A percentile compares a stretch with the other conserved stretches of the same genome.
Evolutionary conservation across 345 rosid species (phyloP).

Genomic region (Chamaenerion angustifolium): DNA sequence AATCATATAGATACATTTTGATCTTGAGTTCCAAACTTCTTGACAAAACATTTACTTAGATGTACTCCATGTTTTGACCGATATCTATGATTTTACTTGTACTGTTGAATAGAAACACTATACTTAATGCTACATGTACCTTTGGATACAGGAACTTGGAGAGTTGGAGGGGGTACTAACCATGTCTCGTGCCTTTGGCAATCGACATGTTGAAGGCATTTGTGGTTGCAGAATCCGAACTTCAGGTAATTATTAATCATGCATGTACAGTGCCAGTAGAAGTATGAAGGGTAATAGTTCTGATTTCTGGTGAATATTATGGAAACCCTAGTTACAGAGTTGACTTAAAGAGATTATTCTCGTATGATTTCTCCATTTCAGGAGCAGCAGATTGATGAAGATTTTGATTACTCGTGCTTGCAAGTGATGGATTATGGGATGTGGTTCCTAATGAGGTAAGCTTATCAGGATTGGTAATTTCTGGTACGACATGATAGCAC

Average conservation of each 20-base stretch:
- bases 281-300: too few relatives aligned
- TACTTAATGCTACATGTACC: background rate
- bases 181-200: constrained; percentile 98
- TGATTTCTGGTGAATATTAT: too few relatives aligned
- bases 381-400: constrained; percentile 69
- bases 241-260: constrained; percentile 45
- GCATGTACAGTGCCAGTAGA: too few relatives aligned
- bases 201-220: constrained; percentile 97
- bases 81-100: too few relatives aligned
- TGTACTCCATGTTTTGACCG: too few relatives aligned
- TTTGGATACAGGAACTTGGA: constrained; percentile 75
- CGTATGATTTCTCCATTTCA: constrained; percentile 12
- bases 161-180: constrained; percentile 99
- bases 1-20: too few relatives aligned
- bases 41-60: too few relatives aligned
- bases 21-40: too few relatives aligned
- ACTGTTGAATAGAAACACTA: too few relatives aligned
- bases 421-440: constrained; percentile 98
- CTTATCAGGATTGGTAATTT: background rate
- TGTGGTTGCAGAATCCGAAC: constrained; percentile 96
- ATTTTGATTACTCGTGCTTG: constrained; percentile 75
- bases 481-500: too few relatives aligned
- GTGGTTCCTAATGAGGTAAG: constrained; percentile 86
- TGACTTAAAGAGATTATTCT: background rate
- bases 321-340: background rate